Base-by-base conservation (phyloP, 306 rosid species). In the Cotoneaster glaucophyllus region DNA sequence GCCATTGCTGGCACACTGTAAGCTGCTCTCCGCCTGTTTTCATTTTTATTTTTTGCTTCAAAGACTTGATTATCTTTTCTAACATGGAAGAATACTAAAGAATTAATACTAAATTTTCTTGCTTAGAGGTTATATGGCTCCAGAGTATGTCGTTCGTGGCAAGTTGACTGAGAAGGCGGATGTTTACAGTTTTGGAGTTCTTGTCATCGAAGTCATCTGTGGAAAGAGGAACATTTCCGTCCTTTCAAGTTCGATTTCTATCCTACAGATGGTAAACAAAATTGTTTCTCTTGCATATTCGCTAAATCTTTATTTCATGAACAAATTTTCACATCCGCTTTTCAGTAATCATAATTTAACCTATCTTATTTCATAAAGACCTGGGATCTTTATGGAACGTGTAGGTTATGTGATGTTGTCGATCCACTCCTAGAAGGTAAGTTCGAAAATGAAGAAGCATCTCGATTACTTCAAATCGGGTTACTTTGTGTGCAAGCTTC, bases 61-160 rank as follows among this genome's bases (percentile, higher is more conserved):
- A 54, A 17, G 19, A 66, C 25, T 6, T 19, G 26, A 43, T 7
- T 43, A 12, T 15, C 8, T 9, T 21, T 41, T 41, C 69, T 39
- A 73, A 59, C 7, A n/a, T 62, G 10, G 15, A 32, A 11, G 21
- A 58, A 21, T 10, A 15, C 39, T 21, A 15, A 1, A 32, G n/a
- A n/a, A n/a, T n/a, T n/a, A 58, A 21, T 10, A 15, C 39, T 21
- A 15, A 1, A 32, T 73, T 31, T 65, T 57, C 54, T 37, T 76
- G 5, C 48, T 13, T 64, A 91, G 97, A 41, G 97, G 97, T 68
- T 91, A 91, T 43, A 89, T 91, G 91, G 97, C 97, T 83, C 97
- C 97, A 0, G 97, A 91, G 45, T 91, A 91, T 70, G 74, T 83
- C 5, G 77, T 85, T 81, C 86, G 64, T 4, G 97, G 97, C 18